Percentiles rank a stretch among this genome's conserved stretches.
Conservation (phyloP, 495 filamentous ascomycete genomes). For the Massariosphaeria phaeospora region DNA sequence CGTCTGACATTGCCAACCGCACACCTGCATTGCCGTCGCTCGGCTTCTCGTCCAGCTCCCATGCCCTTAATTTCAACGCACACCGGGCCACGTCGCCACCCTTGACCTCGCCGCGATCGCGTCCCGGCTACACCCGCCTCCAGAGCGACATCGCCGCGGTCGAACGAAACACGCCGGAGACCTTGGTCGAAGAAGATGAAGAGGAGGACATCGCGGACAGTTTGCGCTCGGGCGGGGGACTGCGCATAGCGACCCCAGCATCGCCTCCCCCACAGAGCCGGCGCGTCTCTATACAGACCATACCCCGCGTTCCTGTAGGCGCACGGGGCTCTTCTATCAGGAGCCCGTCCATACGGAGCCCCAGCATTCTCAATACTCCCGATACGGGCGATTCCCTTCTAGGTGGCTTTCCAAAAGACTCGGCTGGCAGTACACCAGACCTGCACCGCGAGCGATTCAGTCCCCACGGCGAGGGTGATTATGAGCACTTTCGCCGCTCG, state of each 20-base stretch:
- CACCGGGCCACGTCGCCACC: conserved; percentile 1
- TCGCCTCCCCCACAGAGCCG: background rate
- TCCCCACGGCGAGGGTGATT: conserved; percentile 15
- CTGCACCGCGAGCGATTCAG: conserved; percentile 25
- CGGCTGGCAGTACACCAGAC: conserved; percentile 25
- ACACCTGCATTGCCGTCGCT: conserved; percentile 21
- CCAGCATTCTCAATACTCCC: conserved; percentile 13
- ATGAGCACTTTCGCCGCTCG: conserved; percentile 19
- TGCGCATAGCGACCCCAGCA: conserved; percentile 25
- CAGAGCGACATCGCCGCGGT: conserved; percentile 4
- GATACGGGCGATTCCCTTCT: conserved; percentile 24
- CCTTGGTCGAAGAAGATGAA: conserved; percentile 18
- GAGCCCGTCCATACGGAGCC: conserved; percentile 1
- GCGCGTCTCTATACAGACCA: conserved; percentile 24
- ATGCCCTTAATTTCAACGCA: conserved; percentile 9
- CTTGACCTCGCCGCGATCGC: conserved; percentile 6
- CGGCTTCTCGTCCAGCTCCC: conserved; percentile 11
- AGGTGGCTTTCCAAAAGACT: conserved; percentile 17
- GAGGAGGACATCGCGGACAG: conserved; percentile 22
- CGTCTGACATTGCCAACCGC: conserved; percentile 17
- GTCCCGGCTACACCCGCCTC: conserved; percentile 27
- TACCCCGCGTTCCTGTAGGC: conserved; percentile 21
- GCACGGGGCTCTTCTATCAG: conserved; percentile 4
- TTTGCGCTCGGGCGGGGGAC: conserved; percentile 6
- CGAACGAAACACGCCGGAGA: conserved; percentile 6